Conservation (phyloP, 768 basidiomycete genomes). For the Amanita jacksonii region DNA sequence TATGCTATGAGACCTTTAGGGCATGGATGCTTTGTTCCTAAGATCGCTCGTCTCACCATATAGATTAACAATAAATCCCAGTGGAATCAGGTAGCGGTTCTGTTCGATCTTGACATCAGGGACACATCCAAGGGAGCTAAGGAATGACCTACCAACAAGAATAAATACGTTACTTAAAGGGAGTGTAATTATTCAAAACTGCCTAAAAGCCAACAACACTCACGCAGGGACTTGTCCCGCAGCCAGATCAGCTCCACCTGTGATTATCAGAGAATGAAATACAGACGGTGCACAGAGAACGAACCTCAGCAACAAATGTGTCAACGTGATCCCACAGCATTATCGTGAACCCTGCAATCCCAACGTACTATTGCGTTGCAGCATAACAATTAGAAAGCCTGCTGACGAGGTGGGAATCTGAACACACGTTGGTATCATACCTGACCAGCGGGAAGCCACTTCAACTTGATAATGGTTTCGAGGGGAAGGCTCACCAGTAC, state of each 20-base stretch:
- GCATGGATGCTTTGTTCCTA: too few relatives aligned
- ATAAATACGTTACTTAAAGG: constrained; percentile 30
- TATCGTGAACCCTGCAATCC: constrained; percentile 38
- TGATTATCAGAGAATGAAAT: background rate
- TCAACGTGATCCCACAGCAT: constrained; percentile 50
- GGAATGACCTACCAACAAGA: constrained; percentile 27
- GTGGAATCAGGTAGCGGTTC: constrained; percentile 58
- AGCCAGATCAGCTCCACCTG: constrained; percentile 47
- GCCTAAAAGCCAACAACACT: constrained; percentile 14
- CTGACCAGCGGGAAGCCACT: background rate
- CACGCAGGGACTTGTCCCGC: constrained; percentile 35
- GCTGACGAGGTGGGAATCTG: background rate
- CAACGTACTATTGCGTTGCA: constrained; percentile 32
- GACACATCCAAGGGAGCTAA: background rate
- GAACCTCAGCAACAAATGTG: constrained; percentile 38
- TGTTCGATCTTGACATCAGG: constrained; percentile 13
- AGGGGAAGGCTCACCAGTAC: constrained; percentile 1
- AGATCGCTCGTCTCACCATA: constrained; percentile 21
- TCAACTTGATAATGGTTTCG: background rate
- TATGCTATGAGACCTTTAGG: constrained; percentile 23
- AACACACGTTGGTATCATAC: constrained; percentile 5
- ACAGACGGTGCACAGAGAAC: background rate
- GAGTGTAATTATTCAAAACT: too few relatives aligned
- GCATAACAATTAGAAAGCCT: background rate
- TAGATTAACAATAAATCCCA: constrained; percentile 53